Evolutionary conservation across 371 early-diverging fungal genomes (phyloP).

Genomic region (Mortierella sp.): DNA sequence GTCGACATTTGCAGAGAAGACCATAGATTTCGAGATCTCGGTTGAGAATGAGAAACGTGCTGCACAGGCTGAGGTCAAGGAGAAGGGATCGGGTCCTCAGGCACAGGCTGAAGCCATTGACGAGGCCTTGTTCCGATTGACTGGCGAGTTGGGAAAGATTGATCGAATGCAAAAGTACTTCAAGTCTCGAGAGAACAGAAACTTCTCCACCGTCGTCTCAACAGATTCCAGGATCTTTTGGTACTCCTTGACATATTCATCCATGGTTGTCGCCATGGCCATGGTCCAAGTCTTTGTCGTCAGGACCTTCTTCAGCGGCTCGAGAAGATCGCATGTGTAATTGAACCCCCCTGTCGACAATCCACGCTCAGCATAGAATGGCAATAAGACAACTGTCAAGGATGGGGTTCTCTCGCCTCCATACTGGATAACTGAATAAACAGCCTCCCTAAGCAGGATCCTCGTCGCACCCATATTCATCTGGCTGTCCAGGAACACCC

Average conservation of each 20-base stretch:
- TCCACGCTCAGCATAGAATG: too few species aligned
- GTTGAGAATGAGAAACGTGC: conserved; percentile 80
- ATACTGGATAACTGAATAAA: too few species aligned
- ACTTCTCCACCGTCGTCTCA: conserved; percentile 83
- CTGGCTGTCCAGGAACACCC: too few species aligned
- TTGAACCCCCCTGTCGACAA: not conserved
- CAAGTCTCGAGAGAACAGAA: conserved; percentile 89
- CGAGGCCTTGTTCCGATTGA: conserved; percentile 66
- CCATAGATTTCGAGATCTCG: conserved; percentile 91
- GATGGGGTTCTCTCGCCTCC: too few species aligned
- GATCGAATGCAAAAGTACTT: conserved; percentile 86
- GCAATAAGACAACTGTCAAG: too few species aligned
- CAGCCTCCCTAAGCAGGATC: too few species aligned
- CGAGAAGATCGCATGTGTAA: conserved; percentile 56
- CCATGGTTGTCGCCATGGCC: conserved; percentile 82
- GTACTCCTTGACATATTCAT: conserved; percentile 82
- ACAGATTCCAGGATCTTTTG: conserved; percentile 90
- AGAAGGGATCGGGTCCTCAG: conserved; percentile 46
- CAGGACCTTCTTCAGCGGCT: conserved; percentile 75
- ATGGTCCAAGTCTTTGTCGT: conserved; percentile 90
- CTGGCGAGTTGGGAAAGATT: conserved; percentile 67
- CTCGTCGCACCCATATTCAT: too few species aligned
- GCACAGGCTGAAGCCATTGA: conserved; percentile 76
- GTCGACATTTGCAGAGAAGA: conserved; percentile 90
- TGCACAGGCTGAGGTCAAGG: conserved; percentile 50